Base-by-base conservation (phyloP, 192 early-diverging fungal species). In the Entomortierella lignicola region DNA sequence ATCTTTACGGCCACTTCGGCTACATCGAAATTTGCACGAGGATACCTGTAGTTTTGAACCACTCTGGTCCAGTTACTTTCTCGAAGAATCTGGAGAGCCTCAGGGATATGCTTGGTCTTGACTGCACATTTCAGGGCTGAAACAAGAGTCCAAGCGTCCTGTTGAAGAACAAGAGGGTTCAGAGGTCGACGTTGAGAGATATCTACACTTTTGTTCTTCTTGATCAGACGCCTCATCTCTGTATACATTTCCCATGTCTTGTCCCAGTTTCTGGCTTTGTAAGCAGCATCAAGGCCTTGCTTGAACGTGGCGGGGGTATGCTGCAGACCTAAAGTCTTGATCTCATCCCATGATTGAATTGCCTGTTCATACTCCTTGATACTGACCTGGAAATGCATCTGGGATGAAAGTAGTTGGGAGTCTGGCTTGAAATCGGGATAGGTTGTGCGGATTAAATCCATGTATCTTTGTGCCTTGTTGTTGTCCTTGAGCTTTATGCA, bases 161-260 rank as follows among this genome's bases (percentile, higher is more conserved):
- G 51, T 4, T 54, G 25, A 15, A 41, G 20, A 1, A 70, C 63
- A 8, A 79, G 17, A 7, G 68, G 61, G 27, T 66, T 64, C 3
- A 60, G 20, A 8, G 48, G 61, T 12, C 55, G 55, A 17, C 37
- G 34, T 21, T 10, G 41, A 26, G n/a, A 12, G 2, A n/a, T 32
- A 57, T 59, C 42, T 2, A 39, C 20, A 7, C 41, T 43, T n/a
- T 41, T 48, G 44, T 77, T 77, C 29, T 43, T 43, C 10, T 31
- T 20, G 34, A 69, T 60, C 31, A 64, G 47, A 1, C 21, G n/a
- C 26, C 48, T 55, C 66, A 69, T 64, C 2, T 34, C 47, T 6
- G 25, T 43, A 17, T 66, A 79, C 63, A 79, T 79, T 25, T 79
- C 75, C 18, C 47, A 11, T 1, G 75, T 70, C 62, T 79, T 79